phyloP scores from a whole-genome alignment of 768 basidiomycete species.

The Pisolithus marmoratus region DNA sequence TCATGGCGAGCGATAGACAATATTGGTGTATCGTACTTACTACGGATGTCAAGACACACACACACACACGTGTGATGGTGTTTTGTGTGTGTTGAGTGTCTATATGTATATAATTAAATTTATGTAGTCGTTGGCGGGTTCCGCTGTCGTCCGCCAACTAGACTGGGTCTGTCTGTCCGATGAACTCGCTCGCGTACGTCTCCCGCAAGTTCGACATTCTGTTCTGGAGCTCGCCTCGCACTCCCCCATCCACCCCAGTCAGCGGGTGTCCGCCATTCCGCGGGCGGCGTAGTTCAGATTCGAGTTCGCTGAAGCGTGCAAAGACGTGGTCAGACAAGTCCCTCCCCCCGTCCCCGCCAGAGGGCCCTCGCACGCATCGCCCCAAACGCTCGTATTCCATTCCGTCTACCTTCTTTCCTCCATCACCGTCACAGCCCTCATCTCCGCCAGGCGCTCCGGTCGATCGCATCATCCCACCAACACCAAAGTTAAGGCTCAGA shows the following conservation, averaged over 20 bases:
- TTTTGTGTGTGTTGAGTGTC: no score
- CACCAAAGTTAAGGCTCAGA: slow-evolving; percentile 36
- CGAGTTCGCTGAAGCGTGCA: slow-evolving; percentile 39
- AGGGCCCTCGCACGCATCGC: slow-evolving; percentile 16
- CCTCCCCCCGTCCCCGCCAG: slow-evolving; percentile 33
- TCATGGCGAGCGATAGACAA: no score
- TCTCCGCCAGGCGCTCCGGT: slow-evolving; percentile 9
- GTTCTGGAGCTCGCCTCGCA: slow-evolving; percentile 42
- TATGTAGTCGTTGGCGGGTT: no score
- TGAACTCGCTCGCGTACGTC: slow-evolving; percentile 81
- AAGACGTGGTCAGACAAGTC: slow-evolving; percentile 55
- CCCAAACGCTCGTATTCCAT: slow-evolving; percentile 62
- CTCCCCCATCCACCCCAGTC: slow-evolving; percentile 54
- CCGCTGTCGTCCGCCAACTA: background rate
- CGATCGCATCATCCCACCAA: slow-evolving; percentile 32
- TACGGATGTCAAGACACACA: no score
- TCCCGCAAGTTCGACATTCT: slow-evolving; percentile 80
- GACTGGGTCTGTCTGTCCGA: slow-evolving; percentile 28
- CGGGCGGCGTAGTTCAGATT: slow-evolving; percentile 24
- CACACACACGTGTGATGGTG: no score
- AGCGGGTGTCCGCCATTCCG: slow-evolving; percentile 31
- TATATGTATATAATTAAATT: no score
- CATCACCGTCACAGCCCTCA: slow-evolving; percentile 24
- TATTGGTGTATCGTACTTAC: no score
- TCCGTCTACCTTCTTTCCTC: slow-evolving; percentile 43